Percentiles rank a stretch among this genome's conserved stretches.
Evolutionary conservation across 2,329 filamentous ascomycete species (phyloP).

Genomic region (Fusarium stilboides): DNA sequence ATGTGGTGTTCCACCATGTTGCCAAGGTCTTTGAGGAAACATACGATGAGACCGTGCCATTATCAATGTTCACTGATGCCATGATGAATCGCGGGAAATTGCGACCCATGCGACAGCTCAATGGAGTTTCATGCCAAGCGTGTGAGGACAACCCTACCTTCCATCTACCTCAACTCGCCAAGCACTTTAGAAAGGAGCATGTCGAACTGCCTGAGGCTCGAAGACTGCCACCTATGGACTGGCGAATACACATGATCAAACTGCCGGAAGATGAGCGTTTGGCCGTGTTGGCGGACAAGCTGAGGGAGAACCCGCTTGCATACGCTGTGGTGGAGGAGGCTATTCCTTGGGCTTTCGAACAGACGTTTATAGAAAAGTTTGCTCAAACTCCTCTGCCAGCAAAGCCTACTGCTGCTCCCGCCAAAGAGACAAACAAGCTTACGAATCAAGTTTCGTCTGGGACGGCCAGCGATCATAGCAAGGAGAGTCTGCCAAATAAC

Average conservation of each 20-base stretch:
- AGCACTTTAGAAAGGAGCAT: conserved; percentile 68
- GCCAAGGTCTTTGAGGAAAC: conserved; percentile 69
- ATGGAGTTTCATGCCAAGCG: conserved; percentile 68
- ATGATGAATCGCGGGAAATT: conserved; percentile 71
- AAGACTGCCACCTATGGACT: conserved; percentile 55
- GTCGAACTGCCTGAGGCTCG: conserved; percentile 49
- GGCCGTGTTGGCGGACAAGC: conserved; percentile 47
- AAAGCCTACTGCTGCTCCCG: background rate
- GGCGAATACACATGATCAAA: conserved; percentile 64
- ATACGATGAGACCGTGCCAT: conserved; percentile 70
- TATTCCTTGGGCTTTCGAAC: conserved; percentile 55
- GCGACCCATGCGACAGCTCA: conserved; percentile 68
- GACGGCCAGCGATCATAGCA: background rate
- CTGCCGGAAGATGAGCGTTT: conserved; percentile 56
- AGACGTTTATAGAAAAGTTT: conserved; percentile 23
- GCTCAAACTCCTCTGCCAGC: conserved; percentile 4
- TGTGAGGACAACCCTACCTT: conserved; percentile 64
- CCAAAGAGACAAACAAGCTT: conserved; percentile 2
- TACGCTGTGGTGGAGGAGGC: conserved; percentile 57
- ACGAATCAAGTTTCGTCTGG: background rate
- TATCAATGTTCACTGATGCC: conserved; percentile 73
- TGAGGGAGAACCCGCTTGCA: conserved; percentile 53
- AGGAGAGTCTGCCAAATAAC: background rate
- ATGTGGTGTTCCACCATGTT: conserved; percentile 75
- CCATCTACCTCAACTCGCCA: conserved; percentile 73